Base-by-base conservation (phyloP, 139 green algal species). In the Pseudopediastrum boryanum region DNA sequence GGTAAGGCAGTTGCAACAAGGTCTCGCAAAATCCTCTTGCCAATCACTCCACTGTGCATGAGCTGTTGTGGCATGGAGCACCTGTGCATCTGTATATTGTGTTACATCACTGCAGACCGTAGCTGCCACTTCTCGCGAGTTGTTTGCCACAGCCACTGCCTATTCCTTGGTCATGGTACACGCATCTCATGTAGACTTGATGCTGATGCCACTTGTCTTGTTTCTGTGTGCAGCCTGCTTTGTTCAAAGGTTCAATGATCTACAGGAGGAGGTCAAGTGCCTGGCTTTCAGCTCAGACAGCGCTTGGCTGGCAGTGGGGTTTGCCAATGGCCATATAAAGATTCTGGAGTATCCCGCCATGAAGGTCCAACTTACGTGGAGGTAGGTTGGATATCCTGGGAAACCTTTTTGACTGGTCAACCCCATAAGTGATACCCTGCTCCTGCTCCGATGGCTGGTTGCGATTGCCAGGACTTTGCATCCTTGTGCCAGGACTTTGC, bases 321-420 rank as follows among this genome's bases (percentile, higher is more conserved):
- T 76, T 39, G 64, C 46, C 2, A 44, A 25, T n/a, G 58, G 61
- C 29, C 19, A 44, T 23, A 21, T 82, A 19, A 46, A 76, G 39
- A 25, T 82, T 38, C 48, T 82, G 36, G 9, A 38, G 12, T 82
- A 82, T 65, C 76, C 76, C 50, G 59, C 31, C 76, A 76, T 82
- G 65, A 31, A 33, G 10, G 10, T 23, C 9, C 39, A 50, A 13
- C 23, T 68, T 2, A 29, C 66, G 23, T 66, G 35, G 10, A 81
- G 48, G 74, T 81, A 63, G 51, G 74, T 64, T 71, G 52, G 19
- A n/a, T n/a, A n/a, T n/a, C n/a, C n/a, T n/a, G n/a, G n/a, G n/a
- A 51, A 19, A 8, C 7, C 21, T 51, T 38, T 43, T 21, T 21
- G 27, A 42, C 6, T 43, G 12, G 16, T 9, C 31, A 0, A 8